Base-by-base conservation (phyloP, 2,329 filamentous ascomycete genomes). In the Plenodomus tracheiphilus region DNA sequence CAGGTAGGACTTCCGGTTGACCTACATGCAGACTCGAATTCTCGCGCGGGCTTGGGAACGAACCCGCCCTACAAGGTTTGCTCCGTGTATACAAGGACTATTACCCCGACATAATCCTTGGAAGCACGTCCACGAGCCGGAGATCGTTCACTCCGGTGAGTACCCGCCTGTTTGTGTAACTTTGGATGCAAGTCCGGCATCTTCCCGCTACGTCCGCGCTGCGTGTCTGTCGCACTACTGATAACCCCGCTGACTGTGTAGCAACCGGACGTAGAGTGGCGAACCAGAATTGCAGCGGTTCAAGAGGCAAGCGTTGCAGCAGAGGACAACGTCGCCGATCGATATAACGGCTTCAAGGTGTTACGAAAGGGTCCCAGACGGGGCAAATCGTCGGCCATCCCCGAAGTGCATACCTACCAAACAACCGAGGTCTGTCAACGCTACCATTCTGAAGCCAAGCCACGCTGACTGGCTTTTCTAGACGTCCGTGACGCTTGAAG, bases 81-180 rank as follows among this genome's bases (percentile, higher is more conserved):
- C 76, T 95, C 41, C 83, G 87, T 46, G 84, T 93, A n/a, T 95
- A 87, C 75, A 94, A 94, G 67, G 90, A 93, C 68, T 95, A 93
- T 71, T 95, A 93, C 63, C 90, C 91, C 0, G 90, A 96, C 68
- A 89, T 95, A 46, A 89, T 95, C 50, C 81, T 93, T 13, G 88
- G 87, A 18, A 86, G 87, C 55, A 77, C 82, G 3, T 81, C 84
- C 22, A 67, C 62, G 34, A 72, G 59, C 59, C 65, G 69, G 38
- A 66, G 68, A 28, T 73, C 72, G 17, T 70, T 72, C 46, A 65
- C 71, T 55, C 68, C 67, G 34, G 71, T 74, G 45, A 61, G 71
- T 68, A 42, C 25, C 51, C 77, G 46, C 46, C 38, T 53, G 28
- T 22, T 47, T 25, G 54, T 61, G 46, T 47, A 28, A 61, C 54